These are phyloP conservation scores for Helianthus annuus DNA, from an alignment of 129 eudicot species.

Conservation along the genomic window HanXRQr2.0-SUNRISE NC_035445.2:63558853-63559352, in stretches of 20 bases:
- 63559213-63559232: conserved; percentile 89
- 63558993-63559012: background rate
- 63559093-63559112: background rate
- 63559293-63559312: conserved; percentile 75
- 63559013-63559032: conserved; percentile 34
- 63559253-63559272: conserved; percentile 70
- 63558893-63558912: conserved; percentile 12
- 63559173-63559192: conserved; percentile 97
- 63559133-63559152: conserved; percentile 2
- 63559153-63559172: conserved; percentile 41
- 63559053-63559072: conserved; percentile 93
- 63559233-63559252: conserved; percentile 69
- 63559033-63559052: conserved; percentile 99
- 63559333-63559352: conserved; percentile 61
- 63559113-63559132: background rate
- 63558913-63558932: background rate
- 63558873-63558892: conserved; percentile 13
- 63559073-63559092: conserved; percentile 81
- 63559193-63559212: conserved; percentile 87
- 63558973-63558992: background rate
- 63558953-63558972: background rate
- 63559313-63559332: conserved; percentile 76
- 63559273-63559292: conserved; percentile 89
- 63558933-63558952: conserved; percentile 9
- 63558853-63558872: conserved; percentile 8